A percentile compares a stretch with the other conserved stretches of the same genome.
These are phyloP conservation scores for Pyrrhoderma noxium DNA, from an alignment of 1,284 basidiomycete genomes.

Conservation along the genomic window DNA sequence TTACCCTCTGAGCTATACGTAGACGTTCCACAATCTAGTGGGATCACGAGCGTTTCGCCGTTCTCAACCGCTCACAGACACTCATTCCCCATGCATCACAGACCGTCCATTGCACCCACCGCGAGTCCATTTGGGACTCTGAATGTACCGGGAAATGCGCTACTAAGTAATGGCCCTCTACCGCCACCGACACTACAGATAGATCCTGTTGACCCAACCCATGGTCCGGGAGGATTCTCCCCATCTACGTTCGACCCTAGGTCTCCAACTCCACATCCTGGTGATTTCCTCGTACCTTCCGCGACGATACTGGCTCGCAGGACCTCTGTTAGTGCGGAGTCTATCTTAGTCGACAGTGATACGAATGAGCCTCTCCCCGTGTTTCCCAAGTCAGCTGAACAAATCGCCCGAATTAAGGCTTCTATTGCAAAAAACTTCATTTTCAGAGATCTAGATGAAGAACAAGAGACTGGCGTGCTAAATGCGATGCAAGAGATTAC, in stretches of 20 bases:
- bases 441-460: constrained; percentile 94
- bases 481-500: constrained; percentile 92
- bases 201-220: constrained; percentile 50
- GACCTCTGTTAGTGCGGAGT: constrained; percentile 96
- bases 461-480: constrained; percentile 89
- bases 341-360: constrained; percentile 75
- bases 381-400: constrained; percentile 79
- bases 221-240: constrained; percentile 37
- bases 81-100: constrained; percentile 33
- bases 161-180: constrained; percentile 43
- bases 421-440: constrained; percentile 89
- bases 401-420: constrained; percentile 79
- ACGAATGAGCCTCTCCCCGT: constrained; percentile 62
- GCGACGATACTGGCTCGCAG: constrained; percentile 83
- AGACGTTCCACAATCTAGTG: constrained; percentile 41
- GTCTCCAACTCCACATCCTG: constrained; percentile 37
- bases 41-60: constrained; percentile 39
- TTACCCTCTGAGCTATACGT: constrained; percentile 53
- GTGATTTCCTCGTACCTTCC: constrained; percentile 58
- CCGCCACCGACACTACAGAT: constrained; percentile 49
- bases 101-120: constrained; percentile 39
- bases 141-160: constrained; percentile 69
- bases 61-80: constrained; percentile 34
- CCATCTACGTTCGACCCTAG: constrained; percentile 39
- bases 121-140: constrained; percentile 71